Base-by-base conservation (phyloP, 2,329 filamentous ascomycete genomes). In the Fusarium newnesense region DNA sequence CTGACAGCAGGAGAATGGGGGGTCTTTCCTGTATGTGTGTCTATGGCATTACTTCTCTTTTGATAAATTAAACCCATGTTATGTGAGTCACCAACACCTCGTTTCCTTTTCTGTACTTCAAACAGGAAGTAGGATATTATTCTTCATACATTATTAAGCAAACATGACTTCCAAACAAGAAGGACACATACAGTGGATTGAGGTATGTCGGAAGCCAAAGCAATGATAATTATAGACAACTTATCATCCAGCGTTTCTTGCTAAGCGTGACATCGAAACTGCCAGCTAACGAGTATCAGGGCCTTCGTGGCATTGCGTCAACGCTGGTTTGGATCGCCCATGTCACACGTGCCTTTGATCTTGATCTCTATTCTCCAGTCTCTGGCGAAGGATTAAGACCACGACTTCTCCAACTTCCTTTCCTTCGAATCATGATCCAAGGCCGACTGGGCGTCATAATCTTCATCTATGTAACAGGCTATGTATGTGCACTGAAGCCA, bases 11-110 rank as follows among this genome's bases (percentile, higher is more conserved):
- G 4, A 24, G 16, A 24, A 13, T 19, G 16, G 47, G 47, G 10
- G 18, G 0, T 4, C 34, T 50, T n/a, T 49, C 5, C 4, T 24
- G 8, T 0, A 12, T 18, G 3, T 49, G 46, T 49, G 28, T 7
- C 13, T 49, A n/a, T 9, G 28, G 5, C 0, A 18, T n/a, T 7
- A 4, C 19, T 6, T 49, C 19, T 4, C 9, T n/a, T 16, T 21
- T 0, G 5, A n/a, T 5, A 30, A n/a, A 4, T n/a, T 32, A 0
- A 21, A 30, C 4, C 19, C 13, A 46, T 46, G 9, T 7, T 30
- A 10, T 6, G 7, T 30, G 9, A 16, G 13, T n/a, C 3, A 30
- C 26, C 4, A 30, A 12, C 15, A 2, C 9, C 9, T 18, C 0
- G 24, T 0, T 19, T 4, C 16, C 15, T 9, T 26, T 19, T 16